phyloP scores from a whole-genome alignment of 495 filamentous ascomycete genomes.

The Haplographium delicatum region DNA sequence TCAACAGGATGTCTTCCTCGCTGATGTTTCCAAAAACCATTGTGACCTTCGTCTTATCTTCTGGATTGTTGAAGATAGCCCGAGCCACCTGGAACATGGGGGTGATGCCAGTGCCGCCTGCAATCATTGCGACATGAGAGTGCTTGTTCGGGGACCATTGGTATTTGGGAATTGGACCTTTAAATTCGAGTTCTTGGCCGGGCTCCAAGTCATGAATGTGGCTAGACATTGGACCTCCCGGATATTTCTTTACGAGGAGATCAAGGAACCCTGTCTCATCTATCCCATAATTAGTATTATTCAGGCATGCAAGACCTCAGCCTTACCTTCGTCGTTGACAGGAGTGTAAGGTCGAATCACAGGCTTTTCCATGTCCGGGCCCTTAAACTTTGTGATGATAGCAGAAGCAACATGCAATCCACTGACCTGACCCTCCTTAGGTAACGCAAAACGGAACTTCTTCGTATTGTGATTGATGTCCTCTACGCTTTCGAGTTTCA shows the following conservation, averaged over 20 bases:
- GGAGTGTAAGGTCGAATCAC: constrained; percentile 91
- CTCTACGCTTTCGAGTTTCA: constrained; percentile 75
- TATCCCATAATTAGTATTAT: constrained; percentile 12
- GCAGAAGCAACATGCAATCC: constrained; percentile 79
- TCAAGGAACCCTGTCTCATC: constrained; percentile 76
- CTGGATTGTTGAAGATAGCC: constrained; percentile 89
- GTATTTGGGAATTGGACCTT: constrained; percentile 95
- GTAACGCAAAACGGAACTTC: constrained; percentile 74
- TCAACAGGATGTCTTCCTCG: constrained; percentile 85
- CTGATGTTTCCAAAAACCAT: constrained; percentile 83
- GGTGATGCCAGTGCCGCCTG: constrained; percentile 93
- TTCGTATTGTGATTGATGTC: constrained; percentile 85
- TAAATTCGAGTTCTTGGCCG: constrained; percentile 78
- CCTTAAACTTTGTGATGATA: constrained; percentile 82
- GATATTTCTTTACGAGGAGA: constrained; percentile 86
- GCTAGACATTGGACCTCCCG: constrained; percentile 82
- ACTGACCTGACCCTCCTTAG: constrained; percentile 76
- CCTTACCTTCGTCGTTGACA: constrained; percentile 73
- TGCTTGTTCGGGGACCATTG: constrained; percentile 91
- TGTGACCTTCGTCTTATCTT: constrained; percentile 94
- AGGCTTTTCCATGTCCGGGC: constrained; percentile 70
- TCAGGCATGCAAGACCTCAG: not conserved
- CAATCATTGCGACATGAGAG: constrained; percentile 83
- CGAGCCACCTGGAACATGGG: constrained; percentile 83
- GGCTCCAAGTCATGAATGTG: constrained; percentile 79